Evolutionary conservation across 352 stramenopile species (phyloP).

Genomic region (Phytophthora boehmeriae): DNA sequence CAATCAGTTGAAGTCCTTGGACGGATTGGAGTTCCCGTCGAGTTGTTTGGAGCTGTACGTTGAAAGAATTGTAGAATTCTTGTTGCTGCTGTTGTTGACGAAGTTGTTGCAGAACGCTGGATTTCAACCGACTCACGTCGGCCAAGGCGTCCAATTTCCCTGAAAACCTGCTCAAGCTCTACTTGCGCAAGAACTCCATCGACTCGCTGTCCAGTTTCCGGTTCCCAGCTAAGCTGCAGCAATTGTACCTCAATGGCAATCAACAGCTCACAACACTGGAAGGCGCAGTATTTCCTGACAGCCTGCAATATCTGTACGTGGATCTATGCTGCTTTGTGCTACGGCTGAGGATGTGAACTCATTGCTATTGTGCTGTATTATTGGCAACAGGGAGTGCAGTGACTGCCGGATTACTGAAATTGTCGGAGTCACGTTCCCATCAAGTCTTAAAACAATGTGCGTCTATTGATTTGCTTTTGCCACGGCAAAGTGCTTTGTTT

Average conservation of each 20-base stretch:
- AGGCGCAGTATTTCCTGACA: slow-evolving; percentile 48
- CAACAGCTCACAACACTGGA: slow-evolving; percentile 43
- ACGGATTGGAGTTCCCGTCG: slow-evolving; percentile 30
- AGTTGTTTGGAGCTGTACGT: slow-evolving; percentile 32
- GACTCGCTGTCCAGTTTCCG: slow-evolving; percentile 35
- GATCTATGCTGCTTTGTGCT: not conserved
- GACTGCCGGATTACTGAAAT: slow-evolving; percentile 35
- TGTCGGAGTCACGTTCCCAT: slow-evolving; percentile 31
- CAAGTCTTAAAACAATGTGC: slow-evolving; percentile 47
- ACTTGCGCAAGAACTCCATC: slow-evolving; percentile 42
- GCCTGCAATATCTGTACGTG: slow-evolving; percentile 40
- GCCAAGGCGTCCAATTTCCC: slow-evolving; percentile 30
- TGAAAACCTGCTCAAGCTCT: slow-evolving; percentile 25
- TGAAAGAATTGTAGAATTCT: not conserved
- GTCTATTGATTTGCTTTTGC: slow-evolving; percentile 1
- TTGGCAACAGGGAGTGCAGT: slow-evolving; percentile 27
- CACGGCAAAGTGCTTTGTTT: slow-evolving; percentile 4
- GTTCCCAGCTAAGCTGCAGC: slow-evolving; percentile 31
- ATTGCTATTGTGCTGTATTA: slow-evolving; percentile 3
- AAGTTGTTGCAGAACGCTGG: slow-evolving; percentile 25
- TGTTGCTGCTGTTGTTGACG: slow-evolving; percentile 16
- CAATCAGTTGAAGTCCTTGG: slow-evolving; percentile 36
- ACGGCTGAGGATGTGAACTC: not conserved
- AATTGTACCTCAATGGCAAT: slow-evolving; percentile 51
- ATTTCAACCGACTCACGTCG: slow-evolving; percentile 28